Evolutionary conservation across 1,284 basidiomycete genomes (phyloP), one percentile per base, ranked within the genome.

Genomic region (Cutaneotrichosporon sp.): DNA sequence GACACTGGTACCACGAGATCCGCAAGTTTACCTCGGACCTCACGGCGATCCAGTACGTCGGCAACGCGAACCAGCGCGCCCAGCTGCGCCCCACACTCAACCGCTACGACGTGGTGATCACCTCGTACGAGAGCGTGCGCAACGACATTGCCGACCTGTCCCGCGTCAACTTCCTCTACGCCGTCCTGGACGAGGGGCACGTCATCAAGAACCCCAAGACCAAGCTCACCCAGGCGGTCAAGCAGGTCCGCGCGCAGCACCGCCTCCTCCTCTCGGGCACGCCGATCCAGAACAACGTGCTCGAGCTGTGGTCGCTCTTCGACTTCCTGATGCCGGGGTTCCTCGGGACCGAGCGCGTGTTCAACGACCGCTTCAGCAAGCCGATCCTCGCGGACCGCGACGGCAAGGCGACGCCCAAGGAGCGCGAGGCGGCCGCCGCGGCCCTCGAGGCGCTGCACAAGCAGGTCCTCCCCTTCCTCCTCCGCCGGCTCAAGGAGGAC

Each of bases 241-340:
- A 99, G 81, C 86, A 84, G 69, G 86, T 99, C 55, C 86, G 86
- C 56, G 91, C 95, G 1, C 89, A 95, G 67, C 97, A 99, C 79
- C 88, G 97, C 16, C 82, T 99, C 20, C 89, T 99, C 71, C 83
- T 99, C 1, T 97, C 94, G 0, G 97, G 97, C 27, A 99, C 97
- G 13, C 97, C 97, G 0, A 98, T 99, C 62, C 97, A 99, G 82
- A 99, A 99, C 80, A 99, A 99, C 74, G 95, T 99, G 9, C 82
- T 99, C 45, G 97, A 99, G 78, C 82, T 99, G 3, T 99, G 97
- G 97, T 97, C 92, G 79, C 82, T 99, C 60, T 99, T 99, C 78
- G 97, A 99, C 79, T 99, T 98, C 81, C 81, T 99, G 69, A 99
- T 99, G 97, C 97, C 97, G 22, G 97, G 97, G 1, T 99, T 99